Evolutionary conservation across 805 yeast genomes (phyloP), one percentile per base, ranked within the genome.

Genomic region (Myxozyma neotropica): DNA sequence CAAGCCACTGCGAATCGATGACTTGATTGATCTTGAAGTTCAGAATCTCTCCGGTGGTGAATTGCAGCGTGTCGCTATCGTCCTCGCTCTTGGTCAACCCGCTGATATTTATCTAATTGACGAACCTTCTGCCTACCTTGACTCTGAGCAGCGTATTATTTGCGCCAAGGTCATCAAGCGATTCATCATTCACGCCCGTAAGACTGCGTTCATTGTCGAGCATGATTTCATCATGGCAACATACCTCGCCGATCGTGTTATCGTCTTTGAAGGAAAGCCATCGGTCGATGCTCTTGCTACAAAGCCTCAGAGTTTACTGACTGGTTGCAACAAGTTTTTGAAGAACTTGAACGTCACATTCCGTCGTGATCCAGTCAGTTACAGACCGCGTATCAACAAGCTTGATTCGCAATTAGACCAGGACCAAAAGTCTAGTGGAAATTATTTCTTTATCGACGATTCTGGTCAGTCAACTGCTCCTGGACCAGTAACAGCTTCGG

Each of bases 181-280:
- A 77, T 94, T 91, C 73, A 89, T 94, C 72, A 80, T 94, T 74
- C 99, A 94, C 74, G 84, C 97, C 69, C 92, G 93, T 81, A 94
- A 93, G 83, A 93, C 98, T 47, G 99, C 99, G n/a, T 94, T 94
- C 75, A 81, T 94, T 70, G 99, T 94, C 60, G 99, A 94, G 86
- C 99, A 94, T 85, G 99, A 94, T 83, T 94, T 94, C 83, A 94
- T 94, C 80, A 94, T 94, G 99, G 98, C 99, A 67, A 94, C 99
- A 17, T 94, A 94, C 75, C 83, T 94, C 81, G 99, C 99, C 65
- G 99, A 94, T 78, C 85, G 96, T 73, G 99, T 94, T 70, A 93
- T 94, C 83, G 98, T 94, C 58, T 94, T 93, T 72, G 99, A 94
- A 77, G 99, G 99, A 76, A 71, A 78, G 66, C 98, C 99, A 55